Percentiles rank a stretch among this genome's conserved stretches.
phyloP scores from a whole-genome alignment of 169 alveolate species.

The Plasmodium knowlesi region DNA sequence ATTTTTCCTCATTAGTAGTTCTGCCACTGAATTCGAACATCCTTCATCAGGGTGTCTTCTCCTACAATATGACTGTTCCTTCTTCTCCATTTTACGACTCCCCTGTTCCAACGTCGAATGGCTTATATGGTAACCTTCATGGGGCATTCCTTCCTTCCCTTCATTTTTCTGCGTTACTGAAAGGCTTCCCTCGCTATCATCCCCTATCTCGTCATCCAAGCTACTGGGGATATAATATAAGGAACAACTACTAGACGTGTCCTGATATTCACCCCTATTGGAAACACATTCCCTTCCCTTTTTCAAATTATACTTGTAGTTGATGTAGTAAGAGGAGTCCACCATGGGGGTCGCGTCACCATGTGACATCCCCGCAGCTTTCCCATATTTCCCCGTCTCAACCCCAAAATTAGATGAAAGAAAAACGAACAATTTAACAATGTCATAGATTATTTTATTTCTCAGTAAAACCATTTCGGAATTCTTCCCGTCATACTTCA shows the following conservation, averaged over 20 bases:
- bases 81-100: background rate
- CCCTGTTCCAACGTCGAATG: background rate
- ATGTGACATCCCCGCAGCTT: background rate
- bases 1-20: background rate
- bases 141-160: background rate
- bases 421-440: conserved; percentile 52
- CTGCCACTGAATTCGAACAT: background rate
- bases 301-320: conserved; percentile 19
- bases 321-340: conserved; percentile 47
- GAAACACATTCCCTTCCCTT: background rate
- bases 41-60: background rate
- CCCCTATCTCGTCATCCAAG: background rate
- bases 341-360: conserved; percentile 26
- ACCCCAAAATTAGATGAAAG: conserved; percentile 67
- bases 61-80: background rate
- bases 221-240: conserved; percentile 15
- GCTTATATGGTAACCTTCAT: background rate
- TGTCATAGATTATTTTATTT: conserved; percentile 48
- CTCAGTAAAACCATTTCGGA: conserved; percentile 17
- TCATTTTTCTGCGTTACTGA: background rate
- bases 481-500: conserved; percentile 64
- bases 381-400: conserved; percentile 19
- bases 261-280: background rate
- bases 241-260: background rate
- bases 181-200: background rate